phyloP scores from a whole-genome alignment of 306 rosid species.

The Luffa aegyptiaca region DNA sequence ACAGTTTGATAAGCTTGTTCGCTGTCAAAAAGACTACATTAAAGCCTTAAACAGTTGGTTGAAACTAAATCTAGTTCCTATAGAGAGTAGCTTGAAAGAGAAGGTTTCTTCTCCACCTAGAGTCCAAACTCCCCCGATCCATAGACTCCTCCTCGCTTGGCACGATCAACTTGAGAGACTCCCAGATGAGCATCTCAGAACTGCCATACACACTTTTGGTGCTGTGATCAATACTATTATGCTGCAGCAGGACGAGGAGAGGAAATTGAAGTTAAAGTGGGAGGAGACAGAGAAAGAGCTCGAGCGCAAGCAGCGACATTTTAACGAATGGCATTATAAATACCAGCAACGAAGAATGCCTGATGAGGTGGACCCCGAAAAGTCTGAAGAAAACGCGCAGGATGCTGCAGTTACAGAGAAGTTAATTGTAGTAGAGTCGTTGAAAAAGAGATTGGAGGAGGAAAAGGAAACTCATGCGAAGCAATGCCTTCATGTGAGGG shows the following conservation, averaged over 20 bases:
- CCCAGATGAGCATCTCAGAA: constrained; percentile 64
- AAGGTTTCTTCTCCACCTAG: constrained; percentile 94
- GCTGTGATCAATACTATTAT: constrained; percentile 48
- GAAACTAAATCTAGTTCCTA: constrained; percentile 70
- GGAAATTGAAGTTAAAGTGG: constrained; percentile 44
- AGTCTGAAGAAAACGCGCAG: constrained; percentile 25
- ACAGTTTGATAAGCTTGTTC: constrained; percentile 52
- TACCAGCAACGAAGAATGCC: constrained; percentile 45
- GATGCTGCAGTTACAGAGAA: constrained; percentile 36
- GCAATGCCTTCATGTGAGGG: constrained; percentile 75
- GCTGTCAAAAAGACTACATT: constrained; percentile 59
- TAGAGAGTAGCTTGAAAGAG: constrained; percentile 82
- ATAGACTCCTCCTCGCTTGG: constrained; percentile 58
- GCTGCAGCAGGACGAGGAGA: constrained; percentile 58
- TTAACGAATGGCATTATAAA: constrained; percentile 70
- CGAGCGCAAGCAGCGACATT: constrained; percentile 47
- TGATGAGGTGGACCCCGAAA: constrained; percentile 48
- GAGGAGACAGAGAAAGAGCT: constrained; percentile 75
- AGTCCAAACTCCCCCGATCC: constrained; percentile 52
- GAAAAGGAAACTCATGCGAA: constrained; percentile 47
- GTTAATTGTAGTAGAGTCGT: constrained; percentile 38
- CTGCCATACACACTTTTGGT: constrained; percentile 56
- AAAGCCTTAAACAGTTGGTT: constrained; percentile 63
- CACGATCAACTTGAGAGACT: constrained; percentile 63
- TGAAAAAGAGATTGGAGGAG: constrained; percentile 56